Percentiles rank a stretch among this genome's conserved stretches.
Conservation (phyloP, 192 early-diverging fungal species). For the Podila clonocystis region DNA sequence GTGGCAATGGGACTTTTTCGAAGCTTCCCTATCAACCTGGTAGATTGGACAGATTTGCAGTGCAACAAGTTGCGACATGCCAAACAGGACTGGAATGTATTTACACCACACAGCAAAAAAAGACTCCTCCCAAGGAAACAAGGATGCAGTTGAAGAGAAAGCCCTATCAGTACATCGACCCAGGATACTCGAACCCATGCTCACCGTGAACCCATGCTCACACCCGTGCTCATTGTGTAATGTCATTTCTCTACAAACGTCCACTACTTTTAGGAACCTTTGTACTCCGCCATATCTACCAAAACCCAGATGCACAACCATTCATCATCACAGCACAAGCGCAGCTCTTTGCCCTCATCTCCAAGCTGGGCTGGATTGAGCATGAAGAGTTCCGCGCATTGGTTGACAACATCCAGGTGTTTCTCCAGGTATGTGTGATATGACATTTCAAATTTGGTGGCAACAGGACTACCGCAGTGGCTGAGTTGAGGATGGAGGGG, state of each 20-base stretch:
- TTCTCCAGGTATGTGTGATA: slow-evolving; percentile 62
- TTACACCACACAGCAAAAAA: not conserved
- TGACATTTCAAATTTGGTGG: slow-evolving; percentile 55
- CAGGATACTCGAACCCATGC: slow-evolving; percentile 1
- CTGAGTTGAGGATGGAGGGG: too few species aligned
- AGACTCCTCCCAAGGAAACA: not conserved
- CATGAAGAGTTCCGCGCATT: slow-evolving; percentile 70
- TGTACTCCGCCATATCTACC: slow-evolving; percentile 66
- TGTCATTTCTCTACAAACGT: not conserved
- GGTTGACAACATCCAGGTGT: slow-evolving; percentile 62
- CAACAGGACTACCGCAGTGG: not conserved
- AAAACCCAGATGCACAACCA: slow-evolving; percentile 61
- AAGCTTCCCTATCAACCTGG: too few species aligned
- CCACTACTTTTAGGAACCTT: slow-evolving; percentile 59
- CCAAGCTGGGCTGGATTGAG: slow-evolving; percentile 81
- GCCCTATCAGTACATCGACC: not conserved
- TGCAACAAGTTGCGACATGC: not conserved
- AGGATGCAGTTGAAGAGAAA: not conserved
- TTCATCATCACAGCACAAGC: slow-evolving; percentile 69
- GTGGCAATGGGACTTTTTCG: too few species aligned
- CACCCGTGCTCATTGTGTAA: not conserved
- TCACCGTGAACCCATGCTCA: slow-evolving; percentile 11
- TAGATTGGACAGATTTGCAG: not conserved
- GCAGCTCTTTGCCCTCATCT: slow-evolving; percentile 70
- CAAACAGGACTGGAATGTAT: not conserved